These are phyloP conservation scores for Prunus persica DNA, from an alignment of 306 rosid species.

Conservation along the genomic window Prunus_persica_NCBIv2 NC_034009.1:4720001-4720500, in stretches of 20 bases:
- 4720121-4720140: conserved; percentile 16
- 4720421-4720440: too few species aligned
- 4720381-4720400: too few species aligned
- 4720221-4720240: background rate
- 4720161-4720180: conserved; percentile 9
- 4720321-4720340: too few species aligned
- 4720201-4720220: background rate
- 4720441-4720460: too few species aligned
- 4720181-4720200: background rate
- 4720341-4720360: too few species aligned
- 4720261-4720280: background rate
- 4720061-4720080: background rate
- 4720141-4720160: conserved; percentile 17
- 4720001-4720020: conserved; percentile 13
- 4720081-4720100: background rate
- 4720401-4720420: too few species aligned
- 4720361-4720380: too few species aligned
- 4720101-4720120: conserved; percentile 14
- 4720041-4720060: background rate
- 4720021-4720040: background rate
- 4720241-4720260: background rate
- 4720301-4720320: too few species aligned
- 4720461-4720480: too few species aligned
- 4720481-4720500: too few species aligned
- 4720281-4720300: background rate